These are phyloP conservation scores for Citrus glauca DNA, from an alignment of 345 rosid genomes.

Conservation along the genomic window DNA sequence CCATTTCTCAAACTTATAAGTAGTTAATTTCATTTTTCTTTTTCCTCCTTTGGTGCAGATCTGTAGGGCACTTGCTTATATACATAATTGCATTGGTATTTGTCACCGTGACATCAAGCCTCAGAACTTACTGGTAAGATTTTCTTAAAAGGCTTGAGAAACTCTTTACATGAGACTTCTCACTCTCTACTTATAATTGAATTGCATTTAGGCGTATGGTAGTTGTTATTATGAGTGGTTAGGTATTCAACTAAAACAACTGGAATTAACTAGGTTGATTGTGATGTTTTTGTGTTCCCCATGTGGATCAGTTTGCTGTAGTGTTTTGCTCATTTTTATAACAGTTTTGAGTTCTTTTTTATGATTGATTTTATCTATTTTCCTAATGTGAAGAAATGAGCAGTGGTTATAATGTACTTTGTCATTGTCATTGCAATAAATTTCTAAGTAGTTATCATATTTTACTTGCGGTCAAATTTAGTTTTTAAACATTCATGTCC, in stretches of 20 bases:
- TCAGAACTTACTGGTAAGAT: slow-evolving; percentile 77
- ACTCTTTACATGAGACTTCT: slow-evolving; percentile 1
- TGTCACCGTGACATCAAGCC: slow-evolving; percentile 99
- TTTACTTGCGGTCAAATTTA: background rate
- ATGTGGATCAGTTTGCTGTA: background rate
- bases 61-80: slow-evolving; percentile 91
- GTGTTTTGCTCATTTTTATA: background rate
- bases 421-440: background rate
- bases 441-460: background rate
- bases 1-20: background rate
- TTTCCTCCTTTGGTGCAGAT: slow-evolving; percentile 51
- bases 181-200: background rate
- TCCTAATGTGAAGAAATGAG: background rate
- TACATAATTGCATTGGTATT: slow-evolving; percentile 80
- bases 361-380: background rate
- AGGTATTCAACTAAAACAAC: background rate
- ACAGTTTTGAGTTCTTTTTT: background rate
- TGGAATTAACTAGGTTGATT: background rate
- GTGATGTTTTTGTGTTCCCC: slow-evolving; percentile 6
- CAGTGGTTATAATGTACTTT: background rate
- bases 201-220: background rate
- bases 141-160: background rate
- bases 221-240: background rate
- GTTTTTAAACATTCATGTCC: slow-evolving; percentile 14
- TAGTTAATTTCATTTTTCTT: background rate